Evolutionary conservation across 495 filamentous ascomycete species (phyloP).

Genomic region (Xylaria sp.): DNA sequence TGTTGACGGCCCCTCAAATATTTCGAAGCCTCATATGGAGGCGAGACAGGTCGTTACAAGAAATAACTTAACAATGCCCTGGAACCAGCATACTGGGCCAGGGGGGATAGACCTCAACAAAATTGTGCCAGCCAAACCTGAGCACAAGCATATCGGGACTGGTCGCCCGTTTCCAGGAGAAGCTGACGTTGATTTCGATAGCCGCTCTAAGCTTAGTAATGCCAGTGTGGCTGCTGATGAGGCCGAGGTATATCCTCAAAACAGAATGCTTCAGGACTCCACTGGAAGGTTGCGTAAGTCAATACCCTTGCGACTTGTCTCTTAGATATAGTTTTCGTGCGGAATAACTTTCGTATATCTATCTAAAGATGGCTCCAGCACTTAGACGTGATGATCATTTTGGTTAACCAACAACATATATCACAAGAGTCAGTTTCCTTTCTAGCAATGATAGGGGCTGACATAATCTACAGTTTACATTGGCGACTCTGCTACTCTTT

Average conservation of each 20-base stretch:
- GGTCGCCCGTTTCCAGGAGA: constrained; percentile 39
- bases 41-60: constrained; percentile 28
- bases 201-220: constrained; percentile 58
- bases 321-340: neutral
- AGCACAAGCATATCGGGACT: constrained; percentile 32
- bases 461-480: constrained; percentile 61
- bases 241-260: constrained; percentile 61
- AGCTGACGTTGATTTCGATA: constrained; percentile 54
- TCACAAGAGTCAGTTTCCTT: neutral
- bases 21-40: constrained; percentile 32
- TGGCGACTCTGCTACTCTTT: constrained; percentile 75
- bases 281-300: constrained; percentile 63
- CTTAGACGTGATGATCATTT: neutral
- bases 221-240: constrained; percentile 61
- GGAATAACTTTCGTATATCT: neutral
- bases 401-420: neutral
- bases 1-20: constrained; percentile 46
- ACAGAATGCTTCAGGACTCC: constrained; percentile 66
- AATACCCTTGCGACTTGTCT: neutral
- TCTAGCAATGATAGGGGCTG: neutral
- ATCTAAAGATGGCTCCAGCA: too few relatives aligned
- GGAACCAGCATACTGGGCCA: constrained; percentile 32
- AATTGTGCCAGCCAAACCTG: constrained; percentile 25
- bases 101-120: constrained; percentile 28
- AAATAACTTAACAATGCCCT: constrained; percentile 31